phyloP scores from a whole-genome alignment of 768 basidiomycete species.

The Amylocystis lapponica region DNA sequence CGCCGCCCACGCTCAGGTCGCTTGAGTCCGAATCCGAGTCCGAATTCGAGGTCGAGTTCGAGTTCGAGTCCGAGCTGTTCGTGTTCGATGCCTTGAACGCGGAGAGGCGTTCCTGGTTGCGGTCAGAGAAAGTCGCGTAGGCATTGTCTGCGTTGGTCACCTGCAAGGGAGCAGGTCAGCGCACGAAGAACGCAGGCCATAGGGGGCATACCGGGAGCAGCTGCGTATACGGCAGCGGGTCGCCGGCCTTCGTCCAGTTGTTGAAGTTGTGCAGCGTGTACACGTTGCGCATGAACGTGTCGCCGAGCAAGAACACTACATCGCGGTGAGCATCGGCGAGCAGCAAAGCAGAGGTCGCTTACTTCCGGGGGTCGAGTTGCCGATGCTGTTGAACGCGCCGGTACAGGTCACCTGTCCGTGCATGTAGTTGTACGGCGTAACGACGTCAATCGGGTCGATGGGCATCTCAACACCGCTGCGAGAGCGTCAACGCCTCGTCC shows the following conservation, averaged over 20 bases:
- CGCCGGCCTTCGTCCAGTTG: neutral
- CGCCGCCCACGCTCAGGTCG: neutral
- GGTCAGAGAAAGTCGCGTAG: too few relatives aligned
- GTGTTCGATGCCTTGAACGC: too few relatives aligned
- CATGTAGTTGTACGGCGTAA: neutral
- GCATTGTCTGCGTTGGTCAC: neutral
- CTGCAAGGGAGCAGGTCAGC: too few relatives aligned
- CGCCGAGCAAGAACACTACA: slow-evolving; percentile 15
- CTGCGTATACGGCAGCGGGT: neutral
- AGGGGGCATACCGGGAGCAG: too few relatives aligned
- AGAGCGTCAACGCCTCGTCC: too few relatives aligned
- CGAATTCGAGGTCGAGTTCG: too few relatives aligned
- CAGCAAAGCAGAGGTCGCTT: neutral
- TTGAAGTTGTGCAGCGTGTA: slow-evolving; percentile 14
- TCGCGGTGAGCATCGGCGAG: too few relatives aligned
- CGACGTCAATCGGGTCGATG: slow-evolving; percentile 1
- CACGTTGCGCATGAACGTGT: slow-evolving; percentile 17
- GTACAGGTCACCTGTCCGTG: neutral
- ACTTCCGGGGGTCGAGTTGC: neutral
- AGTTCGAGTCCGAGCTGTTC: too few relatives aligned
- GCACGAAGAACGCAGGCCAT: too few relatives aligned
- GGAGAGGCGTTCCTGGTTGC: too few relatives aligned
- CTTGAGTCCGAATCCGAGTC: neutral
- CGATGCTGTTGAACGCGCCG: slow-evolving; percentile 3
- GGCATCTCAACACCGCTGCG: slow-evolving; percentile 4